Evolutionary conservation across 495 filamentous ascomycete genomes (phyloP).

Genomic region (Apodospora peruviana): DNA sequence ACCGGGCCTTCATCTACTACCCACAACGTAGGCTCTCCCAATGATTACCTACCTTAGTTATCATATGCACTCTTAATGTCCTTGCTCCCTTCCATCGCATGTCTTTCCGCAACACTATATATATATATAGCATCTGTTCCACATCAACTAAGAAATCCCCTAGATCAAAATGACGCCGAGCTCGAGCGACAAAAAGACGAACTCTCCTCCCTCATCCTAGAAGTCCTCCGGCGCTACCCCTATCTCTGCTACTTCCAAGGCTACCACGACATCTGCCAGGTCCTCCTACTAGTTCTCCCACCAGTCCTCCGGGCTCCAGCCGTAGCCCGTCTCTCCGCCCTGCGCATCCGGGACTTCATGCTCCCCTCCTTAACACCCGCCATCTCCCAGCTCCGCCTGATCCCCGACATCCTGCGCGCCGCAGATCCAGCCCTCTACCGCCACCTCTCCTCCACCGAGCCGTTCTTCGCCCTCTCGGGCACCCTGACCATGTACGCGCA

Average conservation of each 20-base stretch:
- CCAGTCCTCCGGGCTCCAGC: slow-evolving; percentile 42
- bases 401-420: slow-evolving; percentile 70
- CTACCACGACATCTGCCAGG: slow-evolving; percentile 97
- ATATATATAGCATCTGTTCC: neutral
- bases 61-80: too few species aligned
- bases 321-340: slow-evolving; percentile 72
- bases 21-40: slow-evolving; percentile 56
- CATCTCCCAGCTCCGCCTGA: slow-evolving; percentile 72
- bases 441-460: slow-evolving; percentile 72
- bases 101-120: too few species aligned
- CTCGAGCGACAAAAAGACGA: slow-evolving; percentile 61
- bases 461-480: slow-evolving; percentile 87
- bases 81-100: too few species aligned
- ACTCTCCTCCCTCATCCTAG: slow-evolving; percentile 68
- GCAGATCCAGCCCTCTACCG: slow-evolving; percentile 60
- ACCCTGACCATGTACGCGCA: slow-evolving; percentile 94
- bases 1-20: slow-evolving; percentile 96
- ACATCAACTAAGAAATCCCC: slow-evolving; percentile 5
- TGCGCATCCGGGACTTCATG: slow-evolving; percentile 97
- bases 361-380: slow-evolving; percentile 80
- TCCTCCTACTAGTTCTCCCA: slow-evolving; percentile 79
- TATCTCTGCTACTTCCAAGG: slow-evolving; percentile 96
- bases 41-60: slow-evolving; percentile 3
- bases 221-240: slow-evolving; percentile 72
- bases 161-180: slow-evolving; percentile 47